Evolutionary conservation across 106 monocot species (phyloP).

Genomic region (Iris macrosiphon): DNA sequence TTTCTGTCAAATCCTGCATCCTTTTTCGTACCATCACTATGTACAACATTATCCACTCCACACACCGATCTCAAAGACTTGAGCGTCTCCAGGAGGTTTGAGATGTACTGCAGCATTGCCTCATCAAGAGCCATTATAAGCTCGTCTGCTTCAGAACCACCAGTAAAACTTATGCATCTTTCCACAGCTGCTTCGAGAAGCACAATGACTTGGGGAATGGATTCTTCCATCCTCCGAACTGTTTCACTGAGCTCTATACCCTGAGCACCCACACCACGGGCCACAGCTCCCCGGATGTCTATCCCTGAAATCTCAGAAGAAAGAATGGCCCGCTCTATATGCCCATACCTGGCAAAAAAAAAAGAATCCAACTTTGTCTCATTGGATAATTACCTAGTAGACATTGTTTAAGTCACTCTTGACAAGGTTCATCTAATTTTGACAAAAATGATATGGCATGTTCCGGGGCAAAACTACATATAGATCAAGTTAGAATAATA

Average conservation of each 20-base stretch:
- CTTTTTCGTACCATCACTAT: conserved; percentile 53
- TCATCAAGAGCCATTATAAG: conserved; percentile 83
- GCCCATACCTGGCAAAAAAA: conserved; percentile 62
- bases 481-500: background rate
- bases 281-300: conserved; percentile 84
- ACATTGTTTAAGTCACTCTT: background rate
- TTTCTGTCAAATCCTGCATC: conserved; percentile 53
- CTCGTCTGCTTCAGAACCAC: conserved; percentile 92
- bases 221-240: conserved; percentile 97
- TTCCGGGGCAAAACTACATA: background rate
- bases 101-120: conserved; percentile 77
- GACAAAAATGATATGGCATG: conserved; percentile 5
- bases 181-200: conserved; percentile 94
- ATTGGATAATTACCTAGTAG: no score
- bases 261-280: conserved; percentile 94
- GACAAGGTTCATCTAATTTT: background rate
- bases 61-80: conserved; percentile 81
- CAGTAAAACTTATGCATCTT: conserved; percentile 92
- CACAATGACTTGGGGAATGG: conserved; percentile 78
- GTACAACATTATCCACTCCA: conserved; percentile 57
- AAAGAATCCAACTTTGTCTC: no score
- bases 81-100: conserved; percentile 82
- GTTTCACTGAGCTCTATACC: conserved; percentile 99
- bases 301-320: conserved; percentile 71
- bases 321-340: conserved; percentile 80